phyloP scores from a whole-genome alignment of 441 rosid species.

The Gossypium laxum region DNA sequence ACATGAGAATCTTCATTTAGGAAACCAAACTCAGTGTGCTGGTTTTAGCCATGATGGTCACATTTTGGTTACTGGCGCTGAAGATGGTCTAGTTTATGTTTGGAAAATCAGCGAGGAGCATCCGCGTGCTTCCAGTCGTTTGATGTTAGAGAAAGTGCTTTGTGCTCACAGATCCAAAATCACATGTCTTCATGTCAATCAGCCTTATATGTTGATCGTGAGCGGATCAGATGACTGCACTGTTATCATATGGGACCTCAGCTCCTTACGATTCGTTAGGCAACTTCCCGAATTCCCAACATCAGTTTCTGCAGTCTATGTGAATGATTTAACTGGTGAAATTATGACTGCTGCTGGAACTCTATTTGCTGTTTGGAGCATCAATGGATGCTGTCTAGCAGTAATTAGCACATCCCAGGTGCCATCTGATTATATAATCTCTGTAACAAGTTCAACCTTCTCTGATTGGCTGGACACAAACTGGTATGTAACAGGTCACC shows the following conservation, averaged over 20 bases:
- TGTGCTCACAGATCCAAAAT: constrained; percentile 76
- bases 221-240: constrained; percentile 96
- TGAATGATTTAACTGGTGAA: constrained; percentile 90
- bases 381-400: constrained; percentile 95
- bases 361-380: constrained; percentile 90
- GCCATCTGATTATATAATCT: constrained; percentile 89
- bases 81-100: constrained; percentile 76
- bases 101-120: constrained; percentile 77
- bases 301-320: constrained; percentile 73
- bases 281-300: constrained; percentile 86
- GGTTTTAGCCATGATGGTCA: constrained; percentile 92
- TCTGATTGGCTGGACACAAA: constrained; percentile 91
- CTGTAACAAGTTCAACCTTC: constrained; percentile 70
- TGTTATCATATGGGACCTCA: constrained; percentile 92
- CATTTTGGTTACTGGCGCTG: constrained; percentile 83
- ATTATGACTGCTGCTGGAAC: constrained; percentile 93
- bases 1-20: constrained; percentile 95
- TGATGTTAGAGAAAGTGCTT: constrained; percentile 70
- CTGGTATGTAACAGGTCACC: constrained; percentile 98
- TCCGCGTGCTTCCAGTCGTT: constrained; percentile 43
- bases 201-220: constrained; percentile 88
- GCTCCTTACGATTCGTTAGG: constrained; percentile 70
- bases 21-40: constrained; percentile 82
- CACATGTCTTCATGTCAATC: constrained; percentile 87
- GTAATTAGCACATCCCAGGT: constrained; percentile 82